Conservation (phyloP, 208 protist genomes). For the Leishmania gerbilli region DNA sequence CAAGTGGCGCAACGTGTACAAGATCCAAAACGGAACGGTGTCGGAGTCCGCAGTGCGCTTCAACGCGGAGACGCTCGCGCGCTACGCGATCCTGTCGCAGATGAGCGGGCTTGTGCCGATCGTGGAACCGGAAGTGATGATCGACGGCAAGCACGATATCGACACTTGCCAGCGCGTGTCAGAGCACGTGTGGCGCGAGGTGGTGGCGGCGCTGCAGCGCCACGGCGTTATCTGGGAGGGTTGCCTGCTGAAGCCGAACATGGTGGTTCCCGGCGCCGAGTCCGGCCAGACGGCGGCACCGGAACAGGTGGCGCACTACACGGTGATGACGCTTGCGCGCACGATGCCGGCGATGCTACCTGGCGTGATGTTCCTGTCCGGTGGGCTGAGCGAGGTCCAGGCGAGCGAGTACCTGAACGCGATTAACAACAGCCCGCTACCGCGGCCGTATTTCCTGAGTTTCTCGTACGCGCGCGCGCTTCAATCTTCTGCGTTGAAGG, state of each 20-base stretch:
- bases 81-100: conserved; percentile 98
- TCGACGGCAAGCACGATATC: conserved; percentile 96
- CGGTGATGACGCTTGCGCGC: conserved; percentile 90
- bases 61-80: conserved; percentile 95
- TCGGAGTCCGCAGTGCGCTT: conserved; percentile 75
- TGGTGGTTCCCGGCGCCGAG: conserved; percentile 95
- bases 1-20: conserved; percentile 97
- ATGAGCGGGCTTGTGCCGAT: conserved; percentile 97
- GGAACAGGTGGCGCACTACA: conserved; percentile 90
- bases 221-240: conserved; percentile 96
- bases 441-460: conserved; percentile 89
- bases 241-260: conserved; percentile 98
- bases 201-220: conserved; percentile 83
- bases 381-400: conserved; percentile 96
- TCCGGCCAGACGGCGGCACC: conserved; percentile 61
- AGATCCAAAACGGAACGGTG: conserved; percentile 81
- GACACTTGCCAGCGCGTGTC: conserved; percentile 85
- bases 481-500: conserved; percentile 91
- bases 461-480: conserved; percentile 97
- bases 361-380: conserved; percentile 96
- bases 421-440: conserved; percentile 85
- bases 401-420: conserved; percentile 96
- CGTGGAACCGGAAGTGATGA: conserved; percentile 98
- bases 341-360: conserved; percentile 95
- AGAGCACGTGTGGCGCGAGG: conserved; percentile 82